phyloP scores from a whole-genome alignment of 2,329 filamentous ascomycete genomes.

The Periglandula ipomoeae region DNA sequence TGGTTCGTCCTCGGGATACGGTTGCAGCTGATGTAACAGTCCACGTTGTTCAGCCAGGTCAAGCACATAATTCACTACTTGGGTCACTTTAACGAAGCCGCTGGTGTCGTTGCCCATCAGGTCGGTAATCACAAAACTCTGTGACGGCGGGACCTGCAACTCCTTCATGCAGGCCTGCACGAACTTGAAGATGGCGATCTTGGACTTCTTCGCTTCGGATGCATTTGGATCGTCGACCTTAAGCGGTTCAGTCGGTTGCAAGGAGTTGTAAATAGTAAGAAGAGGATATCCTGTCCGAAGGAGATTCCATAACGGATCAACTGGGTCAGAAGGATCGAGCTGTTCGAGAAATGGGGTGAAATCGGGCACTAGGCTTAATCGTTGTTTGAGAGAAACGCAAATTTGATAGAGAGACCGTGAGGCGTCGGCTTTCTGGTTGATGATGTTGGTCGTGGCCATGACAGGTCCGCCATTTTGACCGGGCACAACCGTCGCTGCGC shows the following conservation, averaged over 20 bases:
- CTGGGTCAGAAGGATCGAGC: constrained; percentile 64
- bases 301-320: constrained; percentile 83
- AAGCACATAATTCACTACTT: constrained; percentile 85
- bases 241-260: constrained; percentile 61
- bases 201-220: constrained; percentile 66
- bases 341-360: constrained; percentile 69
- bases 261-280: constrained; percentile 78
- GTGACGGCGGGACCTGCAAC: constrained; percentile 65
- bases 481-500: constrained; percentile 30
- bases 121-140: constrained; percentile 88
- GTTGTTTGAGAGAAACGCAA: constrained; percentile 74
- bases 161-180: constrained; percentile 81
- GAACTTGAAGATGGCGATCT: constrained; percentile 87
- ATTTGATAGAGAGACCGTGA: constrained; percentile 91
- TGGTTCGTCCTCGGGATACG: constrained; percentile 46
- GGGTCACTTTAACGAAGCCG: constrained; percentile 93
- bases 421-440: constrained; percentile 92
- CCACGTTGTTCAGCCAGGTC: constrained; percentile 76
- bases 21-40: constrained; percentile 54
- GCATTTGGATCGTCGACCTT: constrained; percentile 53
- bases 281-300: constrained; percentile 77
- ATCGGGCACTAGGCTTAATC: constrained; percentile 72
- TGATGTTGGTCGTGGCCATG: constrained; percentile 81
- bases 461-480: constrained; percentile 49
- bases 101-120: constrained; percentile 91